Base-by-base conservation (phyloP, 768 basidiomycete species). In the Exidia glandulosa region DNA sequence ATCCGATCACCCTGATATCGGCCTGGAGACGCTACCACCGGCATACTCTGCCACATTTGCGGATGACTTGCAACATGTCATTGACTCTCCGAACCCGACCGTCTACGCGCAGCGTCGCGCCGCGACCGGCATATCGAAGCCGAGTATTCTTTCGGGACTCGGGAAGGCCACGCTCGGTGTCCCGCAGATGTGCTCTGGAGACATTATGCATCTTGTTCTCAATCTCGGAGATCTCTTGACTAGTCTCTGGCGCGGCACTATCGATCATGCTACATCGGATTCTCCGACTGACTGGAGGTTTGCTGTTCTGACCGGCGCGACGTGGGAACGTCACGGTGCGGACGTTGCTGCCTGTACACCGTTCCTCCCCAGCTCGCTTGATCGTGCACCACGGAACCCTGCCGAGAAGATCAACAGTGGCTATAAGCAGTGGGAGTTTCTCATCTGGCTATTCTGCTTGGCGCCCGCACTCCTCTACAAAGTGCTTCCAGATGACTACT, bases 171-270 rank as follows among this genome's bases (percentile, higher is more conserved):
- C 16, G 9, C 41, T 45, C 16, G 41, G 41, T 12, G 41, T 45
- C 16, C 41, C 41, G 4, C 9, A 23, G 10, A 45, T 45, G 41
- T 45, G 41, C 16, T 14, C 63, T 12, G 62, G 62, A 0, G 76
- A 79, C 56, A 58, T 73, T 0, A 77, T 78, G 75, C 77, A 79
- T 62, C 66, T 73, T 1, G 61, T 62, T 7, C 63, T 80, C 9
- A 80, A 79, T 63, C 27, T 77, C 1, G 56, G 71, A 2, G 76
- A 71, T 41, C 67, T 76, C 13, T 32, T 73, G 2, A 56, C 74
- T 32, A 57, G 60, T 0, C 65, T 73, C 1, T 75, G 74, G 74
- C 67, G 68, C 1, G 72, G 72, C 0, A 69, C 58, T 58, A 16
- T 62, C 69, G 13, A 62, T 68, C 69, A 58, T 48, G 63, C 64